Evolutionary conservation across 192 early-diverging fungal species (phyloP).

Genomic region (Linnemannia zychae): DNA sequence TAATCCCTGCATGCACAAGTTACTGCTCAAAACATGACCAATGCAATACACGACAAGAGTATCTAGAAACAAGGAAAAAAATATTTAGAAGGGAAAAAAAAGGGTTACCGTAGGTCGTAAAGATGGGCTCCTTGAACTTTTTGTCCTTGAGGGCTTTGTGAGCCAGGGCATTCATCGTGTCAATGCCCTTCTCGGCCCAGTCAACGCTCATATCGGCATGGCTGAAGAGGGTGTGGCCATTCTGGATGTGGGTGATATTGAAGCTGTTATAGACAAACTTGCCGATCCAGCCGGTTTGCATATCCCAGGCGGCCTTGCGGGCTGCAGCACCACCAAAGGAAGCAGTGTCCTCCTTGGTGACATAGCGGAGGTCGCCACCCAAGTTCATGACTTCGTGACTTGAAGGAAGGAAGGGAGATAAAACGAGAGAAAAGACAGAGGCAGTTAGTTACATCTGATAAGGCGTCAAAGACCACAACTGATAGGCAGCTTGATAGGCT

Average conservation of each 20-base stretch:
- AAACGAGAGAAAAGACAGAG: background rate
- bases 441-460: background rate
- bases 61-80: background rate
- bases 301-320: constrained; percentile 33
- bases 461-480: background rate
- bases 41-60: background rate
- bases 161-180: constrained; percentile 20
- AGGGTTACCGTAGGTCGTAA: constrained; percentile 18
- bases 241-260: constrained; percentile 39
- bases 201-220: constrained; percentile 39
- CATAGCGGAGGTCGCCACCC: constrained; percentile 29
- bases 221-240: constrained; percentile 35
- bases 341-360: constrained; percentile 31
- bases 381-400: constrained; percentile 56
- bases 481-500: background rate
- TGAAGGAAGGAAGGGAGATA: background rate
- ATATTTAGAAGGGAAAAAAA: background rate
- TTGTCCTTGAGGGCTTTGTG: constrained; percentile 21
- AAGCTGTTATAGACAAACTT: constrained; percentile 35
- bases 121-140: constrained; percentile 36
- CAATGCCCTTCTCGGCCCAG: constrained; percentile 31
- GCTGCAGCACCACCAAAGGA: constrained; percentile 30
- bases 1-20: constrained; percentile 3
- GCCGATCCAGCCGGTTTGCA: constrained; percentile 45
- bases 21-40: background rate